Conservation (phyloP, 2,329 filamentous ascomycete genomes). For the Calonectria ilicicola region DNA sequence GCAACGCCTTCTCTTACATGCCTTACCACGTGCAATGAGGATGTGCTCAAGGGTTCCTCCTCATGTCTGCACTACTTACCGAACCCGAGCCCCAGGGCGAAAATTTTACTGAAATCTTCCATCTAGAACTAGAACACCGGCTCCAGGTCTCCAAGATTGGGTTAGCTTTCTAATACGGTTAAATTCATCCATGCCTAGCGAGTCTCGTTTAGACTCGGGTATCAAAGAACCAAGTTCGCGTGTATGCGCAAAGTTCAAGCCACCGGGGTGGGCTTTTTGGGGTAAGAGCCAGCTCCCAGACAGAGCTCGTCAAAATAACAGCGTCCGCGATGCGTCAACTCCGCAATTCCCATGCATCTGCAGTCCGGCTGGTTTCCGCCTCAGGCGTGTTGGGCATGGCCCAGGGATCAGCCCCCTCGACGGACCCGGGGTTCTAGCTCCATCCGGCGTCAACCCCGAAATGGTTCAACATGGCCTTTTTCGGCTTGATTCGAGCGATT, state of each 20-base stretch:
- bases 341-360: not conserved
- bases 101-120: not conserved
- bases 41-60: not conserved
- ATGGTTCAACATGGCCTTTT: conserved; percentile 26
- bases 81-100: not conserved
- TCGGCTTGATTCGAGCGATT: conserved; percentile 13
- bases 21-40: not conserved
- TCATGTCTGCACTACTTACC: too few species aligned
- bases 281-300: not conserved
- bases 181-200: not conserved
- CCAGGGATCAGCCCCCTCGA: conserved; percentile 28
- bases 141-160: not conserved
- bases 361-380: conserved; percentile 22
- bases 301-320: not conserved
- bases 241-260: not conserved
- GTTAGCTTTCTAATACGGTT: conserved; percentile 6
- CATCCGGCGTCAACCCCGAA: conserved; percentile 34
- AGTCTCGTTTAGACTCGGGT: conserved; percentile 4
- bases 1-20: not conserved
- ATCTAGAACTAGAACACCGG: not conserved
- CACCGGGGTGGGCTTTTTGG: not conserved
- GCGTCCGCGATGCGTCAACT: not conserved
- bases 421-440: conserved; percentile 31
- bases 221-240: not conserved
- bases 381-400: conserved; percentile 29